Evolutionary conservation across 305 asterid species (phyloP), one percentile per base, ranked within the genome.

Genomic region (Fraxinus greggii): DNA sequence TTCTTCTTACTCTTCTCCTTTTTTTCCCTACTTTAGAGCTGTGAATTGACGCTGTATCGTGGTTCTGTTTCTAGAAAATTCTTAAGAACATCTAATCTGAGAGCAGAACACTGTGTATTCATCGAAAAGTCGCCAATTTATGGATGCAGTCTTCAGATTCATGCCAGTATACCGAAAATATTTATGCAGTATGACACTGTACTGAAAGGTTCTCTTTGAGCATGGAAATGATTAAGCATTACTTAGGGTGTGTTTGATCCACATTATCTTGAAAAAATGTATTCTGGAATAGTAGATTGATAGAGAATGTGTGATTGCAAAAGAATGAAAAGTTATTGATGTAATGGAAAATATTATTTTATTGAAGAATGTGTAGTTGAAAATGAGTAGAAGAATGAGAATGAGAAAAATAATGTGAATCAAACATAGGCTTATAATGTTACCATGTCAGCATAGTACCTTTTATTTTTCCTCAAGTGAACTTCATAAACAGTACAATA

Each of bases 141-240:
- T 59, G 69, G 69, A n/a, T 59, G 69, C 69, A 59, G 69, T 19
- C 69, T 59, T 59, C 28, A 59, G 69, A 59, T 59, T 59, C 69
- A 59, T 59, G 69, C 69, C 69, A 19, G 69, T n/a, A 59, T 59
- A 21, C 69, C 12, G 29, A 59, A 19, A 59, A 48, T 19, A 61
- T 7, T 61, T 19, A 61, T 21, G 31, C 70, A 61, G 31, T 61
- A 23, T 61, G 70, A 61, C 70, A 21, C 9, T 9, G 29, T 61
- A 61, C 65, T 19, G 65, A 54, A 54, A 54, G 26, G 65, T 54
- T 54, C 65, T 54, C 65, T 54, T 54, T 54, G 10, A 19, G 65
- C 26, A 19, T 54, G 24, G 26, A 54, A 54, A 54, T n/a, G 24
- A 61, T 23, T 23, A 61, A 23, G 29, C 1, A 21, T 7, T 61